Base-by-base conservation (phyloP, 495 filamentous ascomycete genomes). In the Hypoxylon lienhwacheense region DNA sequence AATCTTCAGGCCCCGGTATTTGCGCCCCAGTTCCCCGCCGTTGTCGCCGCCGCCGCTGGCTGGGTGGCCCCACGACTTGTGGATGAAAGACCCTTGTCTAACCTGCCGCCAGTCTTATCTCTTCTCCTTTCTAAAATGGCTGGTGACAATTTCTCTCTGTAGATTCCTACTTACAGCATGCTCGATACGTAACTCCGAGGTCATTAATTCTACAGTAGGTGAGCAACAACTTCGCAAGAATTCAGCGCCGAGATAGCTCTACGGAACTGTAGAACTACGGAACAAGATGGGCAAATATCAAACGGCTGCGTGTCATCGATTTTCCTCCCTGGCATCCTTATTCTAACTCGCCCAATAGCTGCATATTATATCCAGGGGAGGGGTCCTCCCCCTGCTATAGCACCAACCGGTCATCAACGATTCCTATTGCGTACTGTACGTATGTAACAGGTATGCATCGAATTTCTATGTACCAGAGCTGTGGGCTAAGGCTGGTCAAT, bases 1-100 rank as follows among this genome's bases (percentile, higher is more conserved):
- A 53, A 31, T 58, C 35, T 47, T 43, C 43, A 45, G 36, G 37
- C 53, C 59, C 54, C 55, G 54, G 59, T 52, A 40, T 31, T 47
- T 59, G 53, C 48, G 53, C 47, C 59, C 53, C 55, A 57, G 53
- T 63, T 63, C 59, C 59, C 59, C 59, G 55, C 59, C 55, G 55
- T 54, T 54, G 50, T 44, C 44, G 46, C 59, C 59, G 44, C 55
- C 25, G 24, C n/a, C 5, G 24, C 24, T 26, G 24, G 24, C 24
- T 61, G 54, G 59, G 48, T 55, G 29, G 43, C 59, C 59, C 59
- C 53, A 62, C 59, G 59, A 42, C 53, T n/a, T 47, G 47, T 53
- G 59, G 59, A 47, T 53, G 54, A 62, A 62, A 48, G 24, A 63
- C 48, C 59, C 59, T 59, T 52, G 59, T 58, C 53, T 40, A 15